phyloP scores from a whole-genome alignment of 495 filamentous ascomycete genomes.

The Coniosporium apollinis region DNA sequence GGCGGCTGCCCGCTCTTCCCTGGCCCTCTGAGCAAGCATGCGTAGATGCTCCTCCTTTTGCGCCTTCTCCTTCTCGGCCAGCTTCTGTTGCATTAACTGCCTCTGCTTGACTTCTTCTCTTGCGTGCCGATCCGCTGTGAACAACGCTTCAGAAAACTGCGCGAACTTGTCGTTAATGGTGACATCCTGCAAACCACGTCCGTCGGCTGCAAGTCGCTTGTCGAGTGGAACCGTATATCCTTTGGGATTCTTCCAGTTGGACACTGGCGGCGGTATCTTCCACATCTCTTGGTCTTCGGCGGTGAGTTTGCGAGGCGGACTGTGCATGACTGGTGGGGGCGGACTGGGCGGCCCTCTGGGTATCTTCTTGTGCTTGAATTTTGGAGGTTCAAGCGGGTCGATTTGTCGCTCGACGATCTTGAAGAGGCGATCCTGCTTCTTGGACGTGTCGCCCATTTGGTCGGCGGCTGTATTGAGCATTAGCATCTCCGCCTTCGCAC shows the following conservation, averaged over 20 bases:
- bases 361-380: conserved; percentile 98
- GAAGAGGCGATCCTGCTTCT: conserved; percentile 90
- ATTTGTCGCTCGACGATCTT: conserved; percentile 92
- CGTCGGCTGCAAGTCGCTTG: conserved; percentile 93
- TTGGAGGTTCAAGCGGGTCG: conserved; percentile 96
- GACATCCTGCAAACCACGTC: conserved; percentile 80
- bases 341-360: conserved; percentile 85
- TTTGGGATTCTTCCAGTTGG: conserved; percentile 99
- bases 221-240: conserved; percentile 94
- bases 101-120: conserved; percentile 89
- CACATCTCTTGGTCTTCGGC: conserved; percentile 95
- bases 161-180: conserved; percentile 99
- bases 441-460: conserved; percentile 84
- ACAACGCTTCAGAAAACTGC: conserved; percentile 84
- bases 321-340: conserved; percentile 89
- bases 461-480: conserved; percentile 85
- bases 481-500: no score
- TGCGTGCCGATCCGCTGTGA: conserved; percentile 87
- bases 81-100: conserved; percentile 84
- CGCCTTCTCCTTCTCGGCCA: conserved; percentile 90
- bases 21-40: conserved; percentile 74
- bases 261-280: conserved; percentile 87
- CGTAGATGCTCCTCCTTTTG: conserved; percentile 91
- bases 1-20: conserved; percentile 53
- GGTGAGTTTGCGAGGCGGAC: conserved; percentile 83